Conservation (phyloP, 192 early-diverging fungal species). For the Coemansia sp. region DNA sequence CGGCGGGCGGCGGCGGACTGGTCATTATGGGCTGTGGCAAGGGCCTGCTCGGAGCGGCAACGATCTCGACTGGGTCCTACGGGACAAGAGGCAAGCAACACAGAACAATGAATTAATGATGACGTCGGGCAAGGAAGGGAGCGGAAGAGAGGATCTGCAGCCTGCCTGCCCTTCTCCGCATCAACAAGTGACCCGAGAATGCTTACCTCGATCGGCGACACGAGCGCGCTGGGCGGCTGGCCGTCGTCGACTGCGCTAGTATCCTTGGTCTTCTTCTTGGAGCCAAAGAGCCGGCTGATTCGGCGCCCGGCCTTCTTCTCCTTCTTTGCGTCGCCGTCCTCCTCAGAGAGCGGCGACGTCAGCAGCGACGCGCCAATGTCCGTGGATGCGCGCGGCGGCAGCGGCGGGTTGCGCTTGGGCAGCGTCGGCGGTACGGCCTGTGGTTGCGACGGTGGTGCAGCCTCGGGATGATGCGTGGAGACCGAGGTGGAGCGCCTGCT, state of each 20-base stretch:
- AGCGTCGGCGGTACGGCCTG: slow-evolving; percentile 8
- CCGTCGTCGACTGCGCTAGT: not conserved
- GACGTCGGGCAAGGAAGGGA: not conserved
- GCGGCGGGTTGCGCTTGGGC: slow-evolving; percentile 23
- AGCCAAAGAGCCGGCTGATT: slow-evolving; percentile 42
- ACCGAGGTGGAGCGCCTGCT: slow-evolving; percentile 4
- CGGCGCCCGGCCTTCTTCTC: slow-evolving; percentile 41
- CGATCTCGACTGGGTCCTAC: not conserved
- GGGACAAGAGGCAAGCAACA: too few species aligned
- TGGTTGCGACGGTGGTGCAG: not conserved
- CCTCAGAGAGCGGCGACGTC: slow-evolving; percentile 8
- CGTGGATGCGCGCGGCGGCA: slow-evolving; percentile 20
- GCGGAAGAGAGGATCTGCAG: not conserved
- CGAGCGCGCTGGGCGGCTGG: too few species aligned
- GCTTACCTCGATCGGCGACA: slow-evolving; percentile 10
- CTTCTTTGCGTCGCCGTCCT: slow-evolving; percentile 25
- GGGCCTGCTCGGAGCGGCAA: slow-evolving; percentile 13
- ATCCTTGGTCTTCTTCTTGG: slow-evolving; percentile 42
- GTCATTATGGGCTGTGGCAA: slow-evolving; percentile 26
- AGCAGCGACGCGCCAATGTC: not conserved
- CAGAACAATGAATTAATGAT: too few species aligned
- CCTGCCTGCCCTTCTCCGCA: not conserved
- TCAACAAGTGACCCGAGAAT: too few species aligned
- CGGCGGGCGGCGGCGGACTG: slow-evolving; percentile 18
- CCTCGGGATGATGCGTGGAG: too few species aligned